These are phyloP conservation scores for Colletotrichum sp. DNA, from an alignment of 2,329 filamentous ascomycete genomes.

Conservation along the genomic window DNA sequence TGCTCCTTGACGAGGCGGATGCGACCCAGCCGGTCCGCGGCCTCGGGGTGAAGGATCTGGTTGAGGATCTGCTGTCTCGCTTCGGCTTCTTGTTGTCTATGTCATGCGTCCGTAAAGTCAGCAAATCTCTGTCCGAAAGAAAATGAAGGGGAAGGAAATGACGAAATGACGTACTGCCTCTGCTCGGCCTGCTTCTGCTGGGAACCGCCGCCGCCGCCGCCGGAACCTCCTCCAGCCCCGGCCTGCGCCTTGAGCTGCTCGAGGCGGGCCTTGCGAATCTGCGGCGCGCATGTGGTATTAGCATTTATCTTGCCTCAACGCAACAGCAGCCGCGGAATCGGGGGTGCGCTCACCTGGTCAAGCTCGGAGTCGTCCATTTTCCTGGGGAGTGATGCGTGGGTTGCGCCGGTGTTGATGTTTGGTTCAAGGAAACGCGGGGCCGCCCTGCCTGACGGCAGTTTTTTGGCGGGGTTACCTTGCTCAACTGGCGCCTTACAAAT, in stretches of 20 bases:
- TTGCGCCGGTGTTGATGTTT: conserved; percentile 14
- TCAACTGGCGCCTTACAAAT: conserved; percentile 1
- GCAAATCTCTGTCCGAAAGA: neutral
- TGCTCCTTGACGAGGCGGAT: conserved; percentile 96
- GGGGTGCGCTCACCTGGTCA: conserved; percentile 36
- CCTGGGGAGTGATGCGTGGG: neutral
- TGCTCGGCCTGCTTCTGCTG: conserved; percentile 70
- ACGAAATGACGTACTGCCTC: conserved; percentile 32
- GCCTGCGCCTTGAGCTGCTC: conserved; percentile 87
- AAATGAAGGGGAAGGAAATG: neutral
- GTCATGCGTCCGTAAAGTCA: neutral
- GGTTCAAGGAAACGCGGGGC: conserved; percentile 15
- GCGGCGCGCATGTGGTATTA: conserved; percentile 16
- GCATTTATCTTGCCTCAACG: neutral
- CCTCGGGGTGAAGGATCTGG: conserved; percentile 94
- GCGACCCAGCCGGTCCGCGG: conserved; percentile 88
- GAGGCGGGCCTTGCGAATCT: conserved; percentile 92
- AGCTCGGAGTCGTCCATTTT: conserved; percentile 50
- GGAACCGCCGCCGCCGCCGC: conserved; percentile 50
- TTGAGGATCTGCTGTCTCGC: conserved; percentile 78
- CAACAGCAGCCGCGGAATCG: neutral
- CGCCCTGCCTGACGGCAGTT: conserved; percentile 13
- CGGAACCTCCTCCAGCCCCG: conserved; percentile 50
- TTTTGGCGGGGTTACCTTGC: conserved; percentile 20
- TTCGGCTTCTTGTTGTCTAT: conserved; percentile 62